Evolutionary conservation across 768 basidiomycete genomes (phyloP), one percentile per base, ranked within the genome.

Genomic region (Phanerochaete carnosa): DNA sequence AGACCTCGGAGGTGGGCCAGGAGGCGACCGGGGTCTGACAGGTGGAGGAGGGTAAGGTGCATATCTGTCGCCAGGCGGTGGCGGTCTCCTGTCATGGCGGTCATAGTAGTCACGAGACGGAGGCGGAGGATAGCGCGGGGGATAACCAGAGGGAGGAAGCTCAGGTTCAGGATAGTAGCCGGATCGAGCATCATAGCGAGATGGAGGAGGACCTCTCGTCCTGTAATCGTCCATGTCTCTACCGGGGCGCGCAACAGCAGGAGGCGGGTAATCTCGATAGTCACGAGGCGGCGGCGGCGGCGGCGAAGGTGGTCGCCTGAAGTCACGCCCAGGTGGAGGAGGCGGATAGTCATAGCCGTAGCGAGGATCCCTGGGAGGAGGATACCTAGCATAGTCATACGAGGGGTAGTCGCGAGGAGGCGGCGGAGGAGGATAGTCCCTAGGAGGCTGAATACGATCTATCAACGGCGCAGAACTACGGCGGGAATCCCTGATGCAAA

Each of bases 171-270:
- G 67, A 62, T 77, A 77, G 62, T 77, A 77, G 29, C 69, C 72
- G 35, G 72, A 80, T 50, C 89, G 83, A 46, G 74, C 60, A 12
- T 84, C 81, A 61, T 85, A 79, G 64, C 82, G 79, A 64, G 86
- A 81, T 57, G 82, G 72, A n/a, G 76, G 74, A 58, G 79, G 72
- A 58, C 82, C 88, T 49, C 87, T 80, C 66, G 72, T 66, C 67
- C 86, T 80, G 64, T 85, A 87, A 52, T 92, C 91, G 65, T 93
- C 89, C 66, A 84, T 80, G 51, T 92, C 89, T 60, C 87, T 83
- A 65, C 62, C 78, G 66, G 64, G 77, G 73, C 61, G 79, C 74
- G 45, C n/a, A n/a, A n/a, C 75, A 72, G 60, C 74, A 33, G 79
- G 77, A 37, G 76, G 74, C 62, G 80, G 78, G 72, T 88, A 86